These are phyloP conservation scores for Amylostereum areolatum DNA, from an alignment of 1,284 basidiomycete genomes.

Conservation along the genomic window DNA sequence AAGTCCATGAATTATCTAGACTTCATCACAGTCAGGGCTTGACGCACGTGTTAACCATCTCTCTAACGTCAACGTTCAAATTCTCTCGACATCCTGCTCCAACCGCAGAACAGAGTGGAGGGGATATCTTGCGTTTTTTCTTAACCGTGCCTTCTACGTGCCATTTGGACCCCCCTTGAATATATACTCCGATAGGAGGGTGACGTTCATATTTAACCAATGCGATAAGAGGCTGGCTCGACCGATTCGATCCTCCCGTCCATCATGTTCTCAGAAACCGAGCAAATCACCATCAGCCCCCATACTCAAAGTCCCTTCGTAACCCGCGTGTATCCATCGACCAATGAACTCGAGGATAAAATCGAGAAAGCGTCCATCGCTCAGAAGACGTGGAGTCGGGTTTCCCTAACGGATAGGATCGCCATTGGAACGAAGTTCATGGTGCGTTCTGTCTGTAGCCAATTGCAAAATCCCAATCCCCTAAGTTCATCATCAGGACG, in stretches of 20 bases:
- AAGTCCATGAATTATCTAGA: too few species aligned
- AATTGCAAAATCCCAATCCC: background rate
- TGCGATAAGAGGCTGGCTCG: too few species aligned
- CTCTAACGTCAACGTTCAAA: too few species aligned
- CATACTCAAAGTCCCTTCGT: constrained; percentile 60
- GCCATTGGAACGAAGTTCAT: constrained; percentile 73
- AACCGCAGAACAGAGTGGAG: too few species aligned
- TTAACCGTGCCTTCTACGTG: too few species aligned
- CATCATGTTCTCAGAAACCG: constrained; percentile 11
- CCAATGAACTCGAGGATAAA: constrained; percentile 50
- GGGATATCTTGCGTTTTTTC: too few species aligned
- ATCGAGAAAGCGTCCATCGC: constrained; percentile 58
- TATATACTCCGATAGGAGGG: too few species aligned
- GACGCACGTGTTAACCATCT: too few species aligned
- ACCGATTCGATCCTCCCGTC: background rate
- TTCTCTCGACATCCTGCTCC: too few species aligned
- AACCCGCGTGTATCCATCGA: constrained; percentile 50
- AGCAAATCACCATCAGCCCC: constrained; percentile 66
- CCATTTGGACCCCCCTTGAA: too few species aligned
- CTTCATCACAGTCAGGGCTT: too few species aligned
- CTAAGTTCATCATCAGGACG: constrained; percentile 41
- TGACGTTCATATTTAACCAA: too few species aligned
- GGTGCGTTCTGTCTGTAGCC: constrained; percentile 32
- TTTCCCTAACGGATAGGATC: constrained; percentile 67
- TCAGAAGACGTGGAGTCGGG: constrained; percentile 69